These are phyloP conservation scores for Plasmodium vivax DNA, from an alignment of 169 alveolate species.

Conservation along the genomic window DNA sequence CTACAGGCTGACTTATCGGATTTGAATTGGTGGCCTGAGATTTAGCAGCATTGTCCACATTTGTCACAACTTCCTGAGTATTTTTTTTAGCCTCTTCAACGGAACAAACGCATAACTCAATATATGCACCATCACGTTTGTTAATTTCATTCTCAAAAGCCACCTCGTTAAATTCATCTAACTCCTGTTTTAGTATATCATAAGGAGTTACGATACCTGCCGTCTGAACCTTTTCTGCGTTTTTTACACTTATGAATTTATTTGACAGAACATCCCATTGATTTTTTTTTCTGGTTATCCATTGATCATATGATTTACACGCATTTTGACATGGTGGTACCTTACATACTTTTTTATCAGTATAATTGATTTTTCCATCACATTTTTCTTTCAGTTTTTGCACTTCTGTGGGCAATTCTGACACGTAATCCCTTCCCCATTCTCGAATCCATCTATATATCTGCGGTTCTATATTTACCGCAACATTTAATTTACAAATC, in stretches of 20 bases:
- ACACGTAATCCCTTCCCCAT: neutral
- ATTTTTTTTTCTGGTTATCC: neutral
- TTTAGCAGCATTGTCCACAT: neutral
- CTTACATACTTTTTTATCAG: neutral
- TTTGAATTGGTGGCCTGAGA: neutral
- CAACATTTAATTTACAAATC: neutral
- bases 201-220: neutral
- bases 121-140: neutral
- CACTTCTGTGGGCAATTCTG: neutral
- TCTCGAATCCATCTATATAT: neutral
- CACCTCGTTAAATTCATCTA: neutral
- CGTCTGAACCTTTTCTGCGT: neutral
- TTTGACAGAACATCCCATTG: neutral
- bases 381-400: neutral
- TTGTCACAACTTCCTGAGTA: neutral
- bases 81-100: too few relatives aligned
- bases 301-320: neutral
- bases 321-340: neutral
- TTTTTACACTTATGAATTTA: neutral
- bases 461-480: neutral
- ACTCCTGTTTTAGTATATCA: neutral
- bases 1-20: neutral
- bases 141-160: neutral
- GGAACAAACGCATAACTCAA: neutral
- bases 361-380: neutral